These are phyloP conservation scores for Stropharia rugosoannulata DNA, from an alignment of 768 basidiomycete genomes.

Conservation along the genomic window DNA sequence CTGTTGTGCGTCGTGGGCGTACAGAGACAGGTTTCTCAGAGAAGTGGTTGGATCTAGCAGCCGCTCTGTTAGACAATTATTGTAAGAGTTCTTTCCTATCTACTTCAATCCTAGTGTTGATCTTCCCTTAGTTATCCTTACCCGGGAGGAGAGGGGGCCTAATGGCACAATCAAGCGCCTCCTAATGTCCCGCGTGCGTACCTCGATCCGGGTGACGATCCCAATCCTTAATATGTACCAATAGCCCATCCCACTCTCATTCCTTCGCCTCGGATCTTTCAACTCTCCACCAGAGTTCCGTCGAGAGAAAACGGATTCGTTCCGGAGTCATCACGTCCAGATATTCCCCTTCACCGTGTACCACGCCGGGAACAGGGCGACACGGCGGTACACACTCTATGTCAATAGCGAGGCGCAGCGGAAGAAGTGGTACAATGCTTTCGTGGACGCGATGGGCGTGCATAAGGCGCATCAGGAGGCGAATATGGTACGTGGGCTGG, in stretches of 20 bases:
- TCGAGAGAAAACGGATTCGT: conserved; percentile 59
- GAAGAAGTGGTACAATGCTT: conserved; percentile 59
- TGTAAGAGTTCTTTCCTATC: conserved; percentile 40
- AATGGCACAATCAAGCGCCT: conserved; percentile 48
- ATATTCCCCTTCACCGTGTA: conserved; percentile 79
- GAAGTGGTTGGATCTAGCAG: conserved; percentile 65
- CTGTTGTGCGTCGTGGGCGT: conserved; percentile 57
- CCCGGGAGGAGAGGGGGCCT: conserved; percentile 55
- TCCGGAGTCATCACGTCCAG: conserved; percentile 49
- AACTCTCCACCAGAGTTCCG: conserved; percentile 56
- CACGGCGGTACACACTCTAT: conserved; percentile 72
- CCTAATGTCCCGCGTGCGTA: conserved; percentile 65
- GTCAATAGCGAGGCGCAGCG: conserved; percentile 56
- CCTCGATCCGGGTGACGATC: background rate
- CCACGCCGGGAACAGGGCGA: conserved; percentile 56
- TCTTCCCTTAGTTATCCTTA: conserved; percentile 56
- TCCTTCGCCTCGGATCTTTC: conserved; percentile 74
- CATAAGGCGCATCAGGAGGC: conserved; percentile 64
- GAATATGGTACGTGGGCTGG: conserved; percentile 58
- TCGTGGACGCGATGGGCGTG: conserved; percentile 64
- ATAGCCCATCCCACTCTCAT: conserved; percentile 80
- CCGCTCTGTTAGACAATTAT: conserved; percentile 75
- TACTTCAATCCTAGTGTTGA: background rate
- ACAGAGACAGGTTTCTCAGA: conserved; percentile 64
- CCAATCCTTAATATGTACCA: background rate